phyloP scores from a whole-genome alignment of 306 rosid genomes.

The Urtica urens region DNA sequence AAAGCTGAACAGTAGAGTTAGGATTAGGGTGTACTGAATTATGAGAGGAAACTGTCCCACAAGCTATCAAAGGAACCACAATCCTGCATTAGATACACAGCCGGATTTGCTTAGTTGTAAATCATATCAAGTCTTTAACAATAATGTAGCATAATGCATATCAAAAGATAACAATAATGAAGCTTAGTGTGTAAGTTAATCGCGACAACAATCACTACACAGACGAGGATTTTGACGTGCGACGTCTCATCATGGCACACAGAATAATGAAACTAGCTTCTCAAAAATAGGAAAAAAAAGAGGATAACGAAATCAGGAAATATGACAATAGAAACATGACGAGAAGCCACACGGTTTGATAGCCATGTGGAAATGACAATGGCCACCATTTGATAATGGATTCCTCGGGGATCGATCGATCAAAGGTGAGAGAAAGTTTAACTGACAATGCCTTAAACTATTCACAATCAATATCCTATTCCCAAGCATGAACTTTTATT shows the following conservation, averaged over 20 bases:
- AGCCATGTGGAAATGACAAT: conserved; percentile 36
- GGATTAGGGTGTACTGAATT: not conserved
- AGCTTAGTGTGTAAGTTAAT: too few relatives aligned
- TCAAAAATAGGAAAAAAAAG: too few relatives aligned
- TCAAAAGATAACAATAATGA: conserved; percentile 1
- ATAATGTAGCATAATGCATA: not conserved
- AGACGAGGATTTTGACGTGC: not conserved
- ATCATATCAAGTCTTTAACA: too few relatives aligned
- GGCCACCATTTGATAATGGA: conserved; percentile 25
- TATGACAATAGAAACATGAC: conserved; percentile 5
- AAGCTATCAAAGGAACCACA: not conserved
- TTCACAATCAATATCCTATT: too few relatives aligned
- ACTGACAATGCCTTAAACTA: not conserved
- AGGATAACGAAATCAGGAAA: too few relatives aligned
- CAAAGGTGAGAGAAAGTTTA: conserved; percentile 2
- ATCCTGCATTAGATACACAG: not conserved
- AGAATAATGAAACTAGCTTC: too few relatives aligned
- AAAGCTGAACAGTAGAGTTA: not conserved
- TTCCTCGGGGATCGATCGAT: conserved; percentile 6
- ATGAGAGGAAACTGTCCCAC: not conserved
- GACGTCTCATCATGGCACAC: not conserved
- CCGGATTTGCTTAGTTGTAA: not conserved
- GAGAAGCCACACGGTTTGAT: conserved; percentile 3
- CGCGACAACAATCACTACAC: not conserved
- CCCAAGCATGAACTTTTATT: too few relatives aligned